A percentile compares a stretch with the other conserved stretches of the same genome.
phyloP scores from a whole-genome alignment of 169 alveolate genomes.

The Eimeria sp. region DNA sequence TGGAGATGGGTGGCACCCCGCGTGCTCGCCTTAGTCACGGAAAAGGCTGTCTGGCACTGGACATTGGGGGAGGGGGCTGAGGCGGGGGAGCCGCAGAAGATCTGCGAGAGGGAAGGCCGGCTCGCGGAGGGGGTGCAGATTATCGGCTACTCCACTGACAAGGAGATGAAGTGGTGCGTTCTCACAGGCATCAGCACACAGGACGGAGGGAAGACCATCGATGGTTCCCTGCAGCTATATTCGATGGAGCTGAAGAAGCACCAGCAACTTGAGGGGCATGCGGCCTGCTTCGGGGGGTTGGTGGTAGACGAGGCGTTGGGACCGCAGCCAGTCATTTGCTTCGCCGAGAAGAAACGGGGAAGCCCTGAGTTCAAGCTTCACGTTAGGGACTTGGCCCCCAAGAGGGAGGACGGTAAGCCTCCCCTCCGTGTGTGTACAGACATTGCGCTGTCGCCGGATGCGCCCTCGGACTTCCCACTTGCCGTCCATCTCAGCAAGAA shows the following conservation, averaged over 20 bases:
- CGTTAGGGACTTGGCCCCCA: constrained; percentile 81
- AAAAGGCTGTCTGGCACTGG: constrained; percentile 95
- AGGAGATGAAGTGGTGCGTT: constrained; percentile 95
- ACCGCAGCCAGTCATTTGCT: constrained; percentile 86
- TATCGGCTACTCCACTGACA: constrained; percentile 88
- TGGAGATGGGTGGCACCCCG: constrained; percentile 97
- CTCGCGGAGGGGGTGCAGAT: constrained; percentile 94
- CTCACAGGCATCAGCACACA: constrained; percentile 96
- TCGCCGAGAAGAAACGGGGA: constrained; percentile 84
- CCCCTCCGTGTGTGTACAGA: constrained; percentile 82
- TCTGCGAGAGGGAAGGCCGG: constrained; percentile 94
- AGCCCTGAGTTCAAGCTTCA: constrained; percentile 77
- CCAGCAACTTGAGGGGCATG: constrained; percentile 97
- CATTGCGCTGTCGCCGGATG: constrained; percentile 79
- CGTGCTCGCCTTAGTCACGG: constrained; percentile 95
- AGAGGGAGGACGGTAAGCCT: constrained; percentile 80
- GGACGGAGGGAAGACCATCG: constrained; percentile 93
- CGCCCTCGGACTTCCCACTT: constrained; percentile 88
- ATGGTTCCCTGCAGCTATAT: constrained; percentile 96
- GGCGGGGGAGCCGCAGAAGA: constrained; percentile 89
- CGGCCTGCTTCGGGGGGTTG: constrained; percentile 96
- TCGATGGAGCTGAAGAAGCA: constrained; percentile 91
- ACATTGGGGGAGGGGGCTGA: constrained; percentile 85
- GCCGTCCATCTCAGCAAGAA: constrained; percentile 85
- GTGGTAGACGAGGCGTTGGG: constrained; percentile 90